Base-by-base conservation (phyloP, 2,329 filamentous ascomycete species). In the Mariannaea sp. region DNA sequence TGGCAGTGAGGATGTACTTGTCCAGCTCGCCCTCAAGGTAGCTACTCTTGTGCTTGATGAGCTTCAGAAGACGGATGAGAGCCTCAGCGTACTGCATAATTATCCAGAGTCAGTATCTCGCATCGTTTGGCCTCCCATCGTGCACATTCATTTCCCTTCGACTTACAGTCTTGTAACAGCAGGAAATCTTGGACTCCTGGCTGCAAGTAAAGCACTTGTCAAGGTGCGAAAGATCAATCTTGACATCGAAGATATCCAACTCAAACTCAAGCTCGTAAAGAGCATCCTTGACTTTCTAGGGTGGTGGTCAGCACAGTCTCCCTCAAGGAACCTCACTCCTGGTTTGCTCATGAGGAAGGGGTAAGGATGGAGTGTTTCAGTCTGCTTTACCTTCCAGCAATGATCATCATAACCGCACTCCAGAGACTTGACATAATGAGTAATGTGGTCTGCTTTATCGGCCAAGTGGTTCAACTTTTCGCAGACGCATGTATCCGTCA, bases 261-360 rank as follows among this genome's bases (percentile, higher is more conserved):
- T 60, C 49, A n/a, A 53, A 45, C 58, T 70, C 67, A 27, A 69
- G 56, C n/a, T 56, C 32, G 20, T 68, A 68, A 22, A 70, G 49
- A 12, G 41, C 55, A 19, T 64, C 38, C 27, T 57, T 50, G 13
- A 68, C 53, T 8, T 57, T 49, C 66, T 67, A 17, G 14, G 12
- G 4, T 8, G 4, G 7, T 7, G 26, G 40, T 67, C 24, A 67
- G 60, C n/a, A 7, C 12, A 13, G 13, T 42, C 14, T 9, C 12
- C 20, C 17, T 41, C 27, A 8, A 3, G 7, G 1, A 7, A 14
- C 5, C 6, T n/a, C n/a, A n/a, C n/a, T n/a, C n/a, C n/a, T n/a
- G n/a, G n/a, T n/a, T n/a, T n/a, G n/a, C n/a, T n/a, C n/a, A n/a
- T n/a, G n/a, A n/a, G n/a, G n/a, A n/a, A n/a, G n/a, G n/a, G n/a